Conservation (phyloP, 2,329 filamentous ascomycete genomes). For the Aspergillus ochraceus region DNA sequence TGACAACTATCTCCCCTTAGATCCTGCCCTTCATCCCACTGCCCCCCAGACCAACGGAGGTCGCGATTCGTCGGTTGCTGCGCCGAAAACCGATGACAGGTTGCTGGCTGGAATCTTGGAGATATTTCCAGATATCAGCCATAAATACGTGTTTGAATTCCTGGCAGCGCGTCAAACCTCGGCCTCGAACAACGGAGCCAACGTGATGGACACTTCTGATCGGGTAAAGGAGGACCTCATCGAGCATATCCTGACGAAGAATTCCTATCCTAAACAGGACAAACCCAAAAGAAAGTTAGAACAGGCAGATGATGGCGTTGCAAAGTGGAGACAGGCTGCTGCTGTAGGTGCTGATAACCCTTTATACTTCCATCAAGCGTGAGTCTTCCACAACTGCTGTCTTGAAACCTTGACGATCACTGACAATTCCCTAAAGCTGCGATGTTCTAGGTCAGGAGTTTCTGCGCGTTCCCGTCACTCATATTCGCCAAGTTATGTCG, state of each 20-base stretch:
- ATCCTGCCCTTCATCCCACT: neutral
- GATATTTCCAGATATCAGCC: constrained; percentile 51
- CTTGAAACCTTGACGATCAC: neutral
- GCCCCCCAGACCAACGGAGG: neutral
- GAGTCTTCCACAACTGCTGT: constrained; percentile 6
- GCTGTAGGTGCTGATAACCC: constrained; percentile 22
- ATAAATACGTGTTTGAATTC: constrained; percentile 41
- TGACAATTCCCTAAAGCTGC: constrained; percentile 17
- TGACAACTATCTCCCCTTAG: constrained; percentile 4
- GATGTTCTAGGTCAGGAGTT: constrained; percentile 37
- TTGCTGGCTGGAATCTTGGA: constrained; percentile 39
- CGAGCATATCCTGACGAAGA: constrained; percentile 41
- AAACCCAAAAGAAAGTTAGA: constrained; percentile 39
- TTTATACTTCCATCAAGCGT: constrained; percentile 23
- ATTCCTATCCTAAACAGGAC: constrained; percentile 46
- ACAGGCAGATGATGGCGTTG: constrained; percentile 23
- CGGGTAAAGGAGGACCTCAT: constrained; percentile 36
- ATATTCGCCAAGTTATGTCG: constrained; percentile 36
- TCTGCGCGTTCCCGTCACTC: constrained; percentile 34
- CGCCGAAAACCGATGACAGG: neutral
- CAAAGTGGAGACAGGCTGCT: constrained; percentile 29
- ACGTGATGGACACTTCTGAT: neutral
- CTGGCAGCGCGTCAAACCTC: constrained; percentile 25
- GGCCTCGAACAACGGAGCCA: neutral
- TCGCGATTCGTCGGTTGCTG: neutral